Evolutionary conservation across 805 yeast species (phyloP).

Genomic region (Metschnikowia colocasiae): DNA sequence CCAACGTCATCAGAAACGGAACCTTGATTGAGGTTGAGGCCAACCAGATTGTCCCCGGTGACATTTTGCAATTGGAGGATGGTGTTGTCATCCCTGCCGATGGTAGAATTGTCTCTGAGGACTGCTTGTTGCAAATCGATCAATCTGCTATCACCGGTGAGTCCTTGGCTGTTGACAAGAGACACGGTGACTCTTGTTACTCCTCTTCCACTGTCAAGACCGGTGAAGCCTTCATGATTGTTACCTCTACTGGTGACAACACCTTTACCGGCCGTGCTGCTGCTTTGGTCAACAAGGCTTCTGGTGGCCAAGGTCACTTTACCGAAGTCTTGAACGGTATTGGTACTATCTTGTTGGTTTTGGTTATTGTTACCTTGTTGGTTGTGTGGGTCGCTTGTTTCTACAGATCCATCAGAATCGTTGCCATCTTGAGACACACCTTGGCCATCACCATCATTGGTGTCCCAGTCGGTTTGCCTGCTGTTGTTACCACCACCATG

Average conservation of each 20-base stretch:
- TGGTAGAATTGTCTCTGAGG: conserved; percentile 85
- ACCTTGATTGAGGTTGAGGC: conserved; percentile 70
- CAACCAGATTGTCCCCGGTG: conserved; percentile 92
- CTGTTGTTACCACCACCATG: conserved; percentile 97
- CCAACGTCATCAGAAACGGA: conserved; percentile 83
- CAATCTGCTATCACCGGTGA: conserved; percentile 98
- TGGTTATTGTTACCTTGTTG: conserved; percentile 82
- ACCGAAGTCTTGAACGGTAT: conserved; percentile 97
- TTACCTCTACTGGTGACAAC: conserved; percentile 92
- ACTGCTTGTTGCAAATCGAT: conserved; percentile 83
- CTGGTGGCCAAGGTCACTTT: conserved; percentile 92
- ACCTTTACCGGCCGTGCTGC: conserved; percentile 98
- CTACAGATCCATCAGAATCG: conserved; percentile 88
- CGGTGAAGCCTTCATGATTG: conserved; percentile 93
- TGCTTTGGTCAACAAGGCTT: conserved; percentile 90
- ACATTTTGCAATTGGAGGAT: conserved; percentile 85
- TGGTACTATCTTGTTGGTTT: conserved; percentile 85
- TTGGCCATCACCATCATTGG: conserved; percentile 95
- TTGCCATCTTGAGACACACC: conserved; percentile 84
- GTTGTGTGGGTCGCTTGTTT: conserved; percentile 91
- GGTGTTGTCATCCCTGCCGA: conserved; percentile 92
- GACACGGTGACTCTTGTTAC: conserved; percentile 79
- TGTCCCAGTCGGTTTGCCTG: conserved; percentile 98
- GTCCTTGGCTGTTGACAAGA: conserved; percentile 92
- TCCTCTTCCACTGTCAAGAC: conserved; percentile 93